These are phyloP conservation scores for Alternaria metachromatica DNA, from an alignment of 2,329 filamentous ascomycete genomes.

Conservation along the genomic window DNA sequence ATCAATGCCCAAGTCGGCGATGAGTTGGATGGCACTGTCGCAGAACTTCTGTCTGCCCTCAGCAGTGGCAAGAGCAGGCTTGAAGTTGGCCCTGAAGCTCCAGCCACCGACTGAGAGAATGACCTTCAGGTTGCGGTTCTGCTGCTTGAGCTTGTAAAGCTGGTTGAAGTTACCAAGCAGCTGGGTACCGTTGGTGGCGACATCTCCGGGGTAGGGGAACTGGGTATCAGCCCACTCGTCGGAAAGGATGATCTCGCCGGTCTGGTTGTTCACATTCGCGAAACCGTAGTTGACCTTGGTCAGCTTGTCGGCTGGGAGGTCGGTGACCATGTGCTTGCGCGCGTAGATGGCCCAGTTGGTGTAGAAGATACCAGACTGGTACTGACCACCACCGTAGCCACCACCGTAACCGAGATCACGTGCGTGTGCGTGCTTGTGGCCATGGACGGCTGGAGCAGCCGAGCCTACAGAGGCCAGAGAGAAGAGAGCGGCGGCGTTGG, in stretches of 20 bases:
- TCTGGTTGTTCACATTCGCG: slow-evolving; percentile 80
- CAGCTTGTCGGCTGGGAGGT: slow-evolving; percentile 79
- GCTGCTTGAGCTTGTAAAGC: slow-evolving; percentile 76
- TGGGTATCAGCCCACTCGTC: slow-evolving; percentile 51
- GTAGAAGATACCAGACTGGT: slow-evolving; percentile 72
- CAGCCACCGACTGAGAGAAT: slow-evolving; percentile 84
- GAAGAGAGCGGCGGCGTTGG: slow-evolving; percentile 25
- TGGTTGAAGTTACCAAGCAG: slow-evolving; percentile 81
- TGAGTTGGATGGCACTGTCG: slow-evolving; percentile 71
- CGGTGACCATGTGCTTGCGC: slow-evolving; percentile 80
- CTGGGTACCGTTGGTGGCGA: slow-evolving; percentile 70
- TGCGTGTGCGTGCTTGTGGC: slow-evolving; percentile 8
- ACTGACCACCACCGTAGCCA: slow-evolving; percentile 48
- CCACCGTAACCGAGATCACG: neutral
- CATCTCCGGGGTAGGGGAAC: slow-evolving; percentile 72
- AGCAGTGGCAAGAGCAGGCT: slow-evolving; percentile 67
- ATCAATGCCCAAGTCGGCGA: slow-evolving; percentile 79
- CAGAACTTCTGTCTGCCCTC: slow-evolving; percentile 70
- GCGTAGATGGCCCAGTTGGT: slow-evolving; percentile 83
- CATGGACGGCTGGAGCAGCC: slow-evolving; percentile 16
- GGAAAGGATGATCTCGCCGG: slow-evolving; percentile 67
- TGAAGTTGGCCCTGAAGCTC: slow-evolving; percentile 80
- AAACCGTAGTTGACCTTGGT: slow-evolving; percentile 92
- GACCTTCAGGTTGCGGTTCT: slow-evolving; percentile 76
- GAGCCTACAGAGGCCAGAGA: slow-evolving; percentile 23